Conservation (phyloP, 73 alveolate genomes). For the Paramecium octaurelia region DNA sequence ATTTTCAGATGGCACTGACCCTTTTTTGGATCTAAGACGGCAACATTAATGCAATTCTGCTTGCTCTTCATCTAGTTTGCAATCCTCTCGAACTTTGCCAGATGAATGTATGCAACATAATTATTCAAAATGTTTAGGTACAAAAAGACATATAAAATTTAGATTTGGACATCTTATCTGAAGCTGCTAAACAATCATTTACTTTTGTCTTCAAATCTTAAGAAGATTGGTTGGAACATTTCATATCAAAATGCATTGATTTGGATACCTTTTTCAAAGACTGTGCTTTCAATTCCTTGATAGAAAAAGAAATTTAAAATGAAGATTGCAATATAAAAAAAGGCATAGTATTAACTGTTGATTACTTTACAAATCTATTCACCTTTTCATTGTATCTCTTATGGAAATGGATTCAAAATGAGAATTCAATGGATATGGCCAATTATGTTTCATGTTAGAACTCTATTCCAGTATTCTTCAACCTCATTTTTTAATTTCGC, state of each 20-base stretch:
- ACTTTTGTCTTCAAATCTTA: background rate
- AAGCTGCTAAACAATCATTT: background rate
- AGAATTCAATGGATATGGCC: background rate
- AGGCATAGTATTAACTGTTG: background rate
- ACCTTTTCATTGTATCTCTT: background rate
- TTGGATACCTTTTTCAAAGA: background rate
- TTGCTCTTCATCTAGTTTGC: background rate
- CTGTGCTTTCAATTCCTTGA: background rate
- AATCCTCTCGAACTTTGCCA: background rate
- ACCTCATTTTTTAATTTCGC: background rate
- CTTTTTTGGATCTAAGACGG: background rate
- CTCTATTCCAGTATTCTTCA: background rate
- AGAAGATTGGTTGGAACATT: slow-evolving; percentile 3
- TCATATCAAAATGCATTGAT: background rate
- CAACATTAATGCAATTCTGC: background rate
- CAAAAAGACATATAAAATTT: background rate
- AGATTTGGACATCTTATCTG: background rate
- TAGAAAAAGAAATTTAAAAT: background rate
- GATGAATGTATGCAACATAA: background rate
- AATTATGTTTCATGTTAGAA: background rate
- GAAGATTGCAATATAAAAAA: background rate
- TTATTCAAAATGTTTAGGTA: background rate
- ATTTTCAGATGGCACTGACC: background rate
- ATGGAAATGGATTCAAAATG: slow-evolving; percentile 27
- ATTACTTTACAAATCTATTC: background rate